Evolutionary conservation across 2,329 filamentous ascomycete species (phyloP).

Genomic region (Ascochyta rabiei): DNA sequence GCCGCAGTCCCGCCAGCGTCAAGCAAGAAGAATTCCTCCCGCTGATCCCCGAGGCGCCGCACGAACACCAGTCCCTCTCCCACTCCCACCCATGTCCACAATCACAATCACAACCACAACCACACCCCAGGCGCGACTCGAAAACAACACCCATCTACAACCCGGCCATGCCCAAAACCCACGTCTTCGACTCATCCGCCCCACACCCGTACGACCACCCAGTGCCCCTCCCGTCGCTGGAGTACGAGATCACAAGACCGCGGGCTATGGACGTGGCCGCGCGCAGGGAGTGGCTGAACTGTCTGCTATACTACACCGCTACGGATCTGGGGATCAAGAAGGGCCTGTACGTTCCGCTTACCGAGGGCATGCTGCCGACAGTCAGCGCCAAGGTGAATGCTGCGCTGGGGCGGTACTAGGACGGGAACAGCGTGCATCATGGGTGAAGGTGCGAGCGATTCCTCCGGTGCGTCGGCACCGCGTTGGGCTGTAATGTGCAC

Average conservation of each 20-base stretch:
- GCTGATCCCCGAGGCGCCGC: neutral
- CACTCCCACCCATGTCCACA: too few relatives aligned
- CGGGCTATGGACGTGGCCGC: conserved; percentile 29
- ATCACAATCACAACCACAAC: too few relatives aligned
- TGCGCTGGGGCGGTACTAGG: conserved; percentile 11
- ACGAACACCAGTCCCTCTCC: neutral
- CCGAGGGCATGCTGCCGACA: conserved; percentile 23
- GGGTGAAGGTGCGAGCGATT: too few relatives aligned
- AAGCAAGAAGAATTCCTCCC: neutral
- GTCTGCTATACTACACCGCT: conserved; percentile 32
- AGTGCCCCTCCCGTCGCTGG: conserved; percentile 6
- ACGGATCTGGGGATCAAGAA: conserved; percentile 37
- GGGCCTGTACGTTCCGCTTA: conserved; percentile 30
- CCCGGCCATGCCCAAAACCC: conserved; percentile 3
- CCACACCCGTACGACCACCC: conserved; percentile 29
- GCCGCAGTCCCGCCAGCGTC: neutral
- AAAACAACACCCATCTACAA: neutral
- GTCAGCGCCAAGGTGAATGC: conserved; percentile 26
- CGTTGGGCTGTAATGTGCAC: too few relatives aligned
- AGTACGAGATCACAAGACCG: conserved; percentile 15
- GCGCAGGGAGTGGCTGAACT: conserved; percentile 35
- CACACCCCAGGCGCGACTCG: neutral
- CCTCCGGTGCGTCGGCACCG: too few relatives aligned
- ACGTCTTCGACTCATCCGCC: conserved; percentile 30
- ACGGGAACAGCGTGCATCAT: neutral